These are phyloP conservation scores for Sugiyamaella grinbergsii DNA, from an alignment of 1,139 yeast species.

Conservation along the genomic window DNA sequence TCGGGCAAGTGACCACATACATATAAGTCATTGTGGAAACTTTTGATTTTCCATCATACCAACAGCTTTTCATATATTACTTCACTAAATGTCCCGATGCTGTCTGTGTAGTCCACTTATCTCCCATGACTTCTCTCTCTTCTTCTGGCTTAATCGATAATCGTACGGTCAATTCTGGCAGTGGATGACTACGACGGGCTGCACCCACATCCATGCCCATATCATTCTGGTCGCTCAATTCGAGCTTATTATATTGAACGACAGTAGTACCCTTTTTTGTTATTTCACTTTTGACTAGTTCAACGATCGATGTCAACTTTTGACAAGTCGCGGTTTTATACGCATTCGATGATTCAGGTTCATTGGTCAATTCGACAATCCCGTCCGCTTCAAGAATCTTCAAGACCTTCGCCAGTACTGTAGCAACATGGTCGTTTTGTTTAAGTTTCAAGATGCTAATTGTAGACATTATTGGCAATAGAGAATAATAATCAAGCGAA, in stretches of 20 bases:
- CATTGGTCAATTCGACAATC: constrained; percentile 4
- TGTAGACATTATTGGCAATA: not conserved
- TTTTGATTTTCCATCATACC: not conserved
- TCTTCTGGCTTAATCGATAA: constrained; percentile 2
- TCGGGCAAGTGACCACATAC: too few relatives aligned
- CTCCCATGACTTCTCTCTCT: not conserved
- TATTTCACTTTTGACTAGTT: constrained; percentile 30
- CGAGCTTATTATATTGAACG: constrained; percentile 31
- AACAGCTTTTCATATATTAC: too few relatives aligned
- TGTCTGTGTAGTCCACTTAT: not conserved
- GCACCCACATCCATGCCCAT: constrained; percentile 1
- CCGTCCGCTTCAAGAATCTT: not conserved
- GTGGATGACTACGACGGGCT: not conserved
- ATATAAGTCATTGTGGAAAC: not conserved
- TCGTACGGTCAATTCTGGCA: not conserved
- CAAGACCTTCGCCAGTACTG: not conserved
- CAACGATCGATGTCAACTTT: constrained; percentile 35
- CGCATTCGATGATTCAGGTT: not conserved
- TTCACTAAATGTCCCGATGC: too few relatives aligned
- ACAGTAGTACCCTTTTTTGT: constrained; percentile 14
- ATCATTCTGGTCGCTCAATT: not conserved
- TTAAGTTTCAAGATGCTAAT: not conserved
- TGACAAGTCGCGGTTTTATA: constrained; percentile 26
- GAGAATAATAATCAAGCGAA: not conserved
- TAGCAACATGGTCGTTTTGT: constrained; percentile 11